Evolutionary conservation across 148 eudicot genomes (phyloP), one percentile per base, ranked within the genome.

Genomic region (Dysphania ambrosioides): DNA sequence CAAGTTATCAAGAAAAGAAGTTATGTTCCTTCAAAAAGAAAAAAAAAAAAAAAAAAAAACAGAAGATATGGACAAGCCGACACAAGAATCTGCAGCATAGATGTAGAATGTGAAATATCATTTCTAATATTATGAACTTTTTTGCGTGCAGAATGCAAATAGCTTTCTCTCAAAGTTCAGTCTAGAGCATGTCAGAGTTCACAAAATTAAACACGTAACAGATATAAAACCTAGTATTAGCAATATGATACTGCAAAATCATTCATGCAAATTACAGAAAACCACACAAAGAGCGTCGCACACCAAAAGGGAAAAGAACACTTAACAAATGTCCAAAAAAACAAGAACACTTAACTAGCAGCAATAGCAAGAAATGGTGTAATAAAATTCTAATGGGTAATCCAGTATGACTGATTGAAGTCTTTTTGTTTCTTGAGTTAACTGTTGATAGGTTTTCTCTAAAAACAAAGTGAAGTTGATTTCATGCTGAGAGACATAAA

Each of bases 381-480:
- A 44, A 21, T 7, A 15, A 34, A 29, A 29, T 29, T 27, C 1
- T 1, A 35, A n/a, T 19, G 12, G 61, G n/a, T 72, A 26, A 60
- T 60, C 36, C 44, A 31, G 19, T 8, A 15, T 40, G 7, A 29
- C 47, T 32, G 21, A 23, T 57, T 23, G 47, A 47, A 16, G 53
- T 19, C 53, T 1, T 47, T 47, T 16, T 47, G 12, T 1, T n/a
- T 44, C 19, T 12, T 18, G 53, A 4, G 16, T 12, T 4, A 47
- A 12, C 53, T 19, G 3, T 61, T 21, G 21, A 9, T 36, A 41
- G 18, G 27, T 31, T 34, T 70, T 44, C 60, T 15, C 5, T 29
- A 38, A 68, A 66, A 56, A 38, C 29, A 13, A 51, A 64, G 61
- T 13, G 71, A 72, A 67, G 61, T 73, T 70, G 57, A 38, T 79